Evolutionary conservation across 208 protist genomes (phyloP).

Genomic region (Acanthamoeba healyi): DNA sequence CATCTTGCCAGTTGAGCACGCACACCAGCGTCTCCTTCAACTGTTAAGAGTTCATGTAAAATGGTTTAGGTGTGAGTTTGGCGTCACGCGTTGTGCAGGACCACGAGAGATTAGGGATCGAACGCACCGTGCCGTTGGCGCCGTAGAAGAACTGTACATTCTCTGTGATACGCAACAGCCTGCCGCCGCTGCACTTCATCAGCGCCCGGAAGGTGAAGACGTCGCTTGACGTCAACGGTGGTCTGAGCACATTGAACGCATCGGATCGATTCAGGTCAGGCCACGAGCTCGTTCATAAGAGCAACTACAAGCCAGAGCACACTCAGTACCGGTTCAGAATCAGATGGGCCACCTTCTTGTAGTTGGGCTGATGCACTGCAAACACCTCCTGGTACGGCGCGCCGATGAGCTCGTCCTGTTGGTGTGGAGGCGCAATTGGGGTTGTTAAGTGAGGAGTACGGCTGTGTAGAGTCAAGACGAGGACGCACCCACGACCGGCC

Average conservation of each 20-base stretch:
- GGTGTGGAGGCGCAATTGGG: background rate
- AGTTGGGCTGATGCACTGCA: background rate
- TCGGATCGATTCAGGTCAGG: background rate
- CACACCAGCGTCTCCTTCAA: conserved; percentile 1
- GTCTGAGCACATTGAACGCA: background rate
- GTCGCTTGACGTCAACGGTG: background rate
- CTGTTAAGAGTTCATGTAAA: background rate
- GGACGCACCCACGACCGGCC: background rate
- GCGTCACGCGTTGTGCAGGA: background rate
- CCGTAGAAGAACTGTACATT: conserved; percentile 42
- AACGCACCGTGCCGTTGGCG: background rate
- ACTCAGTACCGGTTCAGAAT: background rate
- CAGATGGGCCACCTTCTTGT: conserved; percentile 14
- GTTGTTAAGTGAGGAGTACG: background rate
- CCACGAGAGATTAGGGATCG: background rate
- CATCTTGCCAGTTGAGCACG: background rate
- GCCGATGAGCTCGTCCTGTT: conserved; percentile 12
- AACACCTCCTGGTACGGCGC: background rate
- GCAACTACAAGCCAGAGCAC: background rate
- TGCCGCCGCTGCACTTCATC: background rate
- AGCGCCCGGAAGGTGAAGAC: conserved; percentile 17
- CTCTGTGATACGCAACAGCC: conserved; percentile 14
- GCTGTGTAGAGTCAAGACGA: background rate
- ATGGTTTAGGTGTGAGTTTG: background rate
- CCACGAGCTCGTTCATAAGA: background rate